Evolutionary conservation across 2,329 filamentous ascomycete genomes (phyloP).

Genomic region (Fusarium longipes): DNA sequence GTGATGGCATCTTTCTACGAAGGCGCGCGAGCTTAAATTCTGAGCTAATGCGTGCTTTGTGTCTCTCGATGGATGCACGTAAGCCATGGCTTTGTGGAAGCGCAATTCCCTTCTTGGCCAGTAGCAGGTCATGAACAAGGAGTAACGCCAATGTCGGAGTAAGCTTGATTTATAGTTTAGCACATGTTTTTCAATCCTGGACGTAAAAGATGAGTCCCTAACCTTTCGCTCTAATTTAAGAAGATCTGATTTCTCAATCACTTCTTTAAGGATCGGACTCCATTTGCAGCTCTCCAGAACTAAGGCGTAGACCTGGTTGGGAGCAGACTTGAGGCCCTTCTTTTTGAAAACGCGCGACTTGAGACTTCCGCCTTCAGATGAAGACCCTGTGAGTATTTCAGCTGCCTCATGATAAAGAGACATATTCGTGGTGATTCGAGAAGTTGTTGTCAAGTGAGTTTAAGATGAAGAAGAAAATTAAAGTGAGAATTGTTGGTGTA

Average conservation of each 20-base stretch:
- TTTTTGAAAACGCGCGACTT: constrained; percentile 86
- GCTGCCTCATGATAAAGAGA: constrained; percentile 95
- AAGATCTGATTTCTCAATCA: constrained; percentile 84
- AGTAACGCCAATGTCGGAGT: constrained; percentile 83
- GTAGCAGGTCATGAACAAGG: constrained; percentile 85
- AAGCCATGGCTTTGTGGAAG: constrained; percentile 84
- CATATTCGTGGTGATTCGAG: constrained; percentile 64
- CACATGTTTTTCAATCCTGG: not conserved
- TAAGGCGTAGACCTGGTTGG: constrained; percentile 87
- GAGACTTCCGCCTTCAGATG: constrained; percentile 75
- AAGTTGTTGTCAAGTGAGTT: not conserved
- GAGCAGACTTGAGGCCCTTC: constrained; percentile 79
- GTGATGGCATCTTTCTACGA: constrained; percentile 73
- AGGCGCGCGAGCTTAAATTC: constrained; percentile 86
- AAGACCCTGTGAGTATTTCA: constrained; percentile 72
- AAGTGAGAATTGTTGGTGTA: not conserved
- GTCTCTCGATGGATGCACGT: constrained; percentile 77
- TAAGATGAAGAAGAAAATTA: constrained; percentile 33
- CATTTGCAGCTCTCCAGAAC: constrained; percentile 91
- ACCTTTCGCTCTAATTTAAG: constrained; percentile 88
- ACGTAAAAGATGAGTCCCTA: constrained; percentile 32
- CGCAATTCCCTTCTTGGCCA: constrained; percentile 84
- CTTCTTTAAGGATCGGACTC: constrained; percentile 85
- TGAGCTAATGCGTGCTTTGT: constrained; percentile 82
- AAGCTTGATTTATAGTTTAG: constrained; percentile 64